Conservation (phyloP, 2,329 filamentous ascomycete species). For the Alternaria sp. region DNA sequence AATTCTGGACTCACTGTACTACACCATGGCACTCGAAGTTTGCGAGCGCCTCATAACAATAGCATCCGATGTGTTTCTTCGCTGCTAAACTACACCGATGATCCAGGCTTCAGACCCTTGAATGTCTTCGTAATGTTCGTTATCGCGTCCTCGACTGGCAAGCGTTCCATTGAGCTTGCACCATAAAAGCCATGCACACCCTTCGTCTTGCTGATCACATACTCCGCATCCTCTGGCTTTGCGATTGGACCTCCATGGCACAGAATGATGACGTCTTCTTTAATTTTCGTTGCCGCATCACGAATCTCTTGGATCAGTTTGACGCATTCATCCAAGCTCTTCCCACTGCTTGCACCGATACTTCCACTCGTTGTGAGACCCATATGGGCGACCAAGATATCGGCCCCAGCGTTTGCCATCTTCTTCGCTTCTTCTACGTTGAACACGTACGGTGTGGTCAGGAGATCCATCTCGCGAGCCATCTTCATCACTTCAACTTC, state of each 20-base stretch:
- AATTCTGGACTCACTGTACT: not conserved
- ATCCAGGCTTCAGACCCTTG: slow-evolving; percentile 51
- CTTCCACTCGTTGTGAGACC: slow-evolving; percentile 71
- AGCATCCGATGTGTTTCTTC: not conserved
- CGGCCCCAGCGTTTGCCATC: slow-evolving; percentile 72
- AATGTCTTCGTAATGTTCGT: slow-evolving; percentile 65
- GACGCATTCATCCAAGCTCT: slow-evolving; percentile 71
- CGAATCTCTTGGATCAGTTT: slow-evolving; percentile 69
- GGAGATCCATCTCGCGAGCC: slow-evolving; percentile 67
- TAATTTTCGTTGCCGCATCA: slow-evolving; percentile 66
- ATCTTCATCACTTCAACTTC: slow-evolving; percentile 73
- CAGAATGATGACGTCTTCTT: slow-evolving; percentile 69
- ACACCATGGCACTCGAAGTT: not conserved
- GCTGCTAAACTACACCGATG: not conserved
- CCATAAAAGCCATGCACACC: slow-evolving; percentile 78
- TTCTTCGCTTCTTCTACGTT: slow-evolving; percentile 66
- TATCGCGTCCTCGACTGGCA: slow-evolving; percentile 74
- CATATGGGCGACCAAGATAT: slow-evolving; percentile 74
- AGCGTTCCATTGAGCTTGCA: slow-evolving; percentile 73
- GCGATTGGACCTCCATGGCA: slow-evolving; percentile 77
- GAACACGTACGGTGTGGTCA: slow-evolving; percentile 78
- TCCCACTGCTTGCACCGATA: slow-evolving; percentile 70
- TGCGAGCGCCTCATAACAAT: not conserved
- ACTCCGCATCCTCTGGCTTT: slow-evolving; percentile 69
- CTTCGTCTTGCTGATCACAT: slow-evolving; percentile 66